These are phyloP conservation scores for Hemileia vastatrix DNA, from an alignment of 1,284 basidiomycete species.

Conservation along the genomic window DNA sequence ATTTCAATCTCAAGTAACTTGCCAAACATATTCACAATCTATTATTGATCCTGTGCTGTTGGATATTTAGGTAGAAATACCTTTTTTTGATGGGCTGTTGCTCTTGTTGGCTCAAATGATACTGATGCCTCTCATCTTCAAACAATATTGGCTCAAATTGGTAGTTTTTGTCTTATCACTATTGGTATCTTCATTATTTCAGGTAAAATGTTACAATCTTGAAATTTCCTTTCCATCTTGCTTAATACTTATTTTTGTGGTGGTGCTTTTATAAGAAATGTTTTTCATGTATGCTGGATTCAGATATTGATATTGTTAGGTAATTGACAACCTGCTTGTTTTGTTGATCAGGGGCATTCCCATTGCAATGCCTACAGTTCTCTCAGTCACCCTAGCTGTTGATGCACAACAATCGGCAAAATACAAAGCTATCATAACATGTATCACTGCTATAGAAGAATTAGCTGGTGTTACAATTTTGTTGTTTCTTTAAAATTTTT, in stretches of 20 bases:
- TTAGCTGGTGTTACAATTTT: too few relatives aligned
- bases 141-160: conserved; percentile 91
- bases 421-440: conserved; percentile 96
- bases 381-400: conserved; percentile 91
- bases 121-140: conserved; percentile 93
- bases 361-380: conserved; percentile 92
- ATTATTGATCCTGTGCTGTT: too few relatives aligned
- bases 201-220: too few relatives aligned
- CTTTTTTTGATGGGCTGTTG: conserved; percentile 58
- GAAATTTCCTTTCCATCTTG: too few relatives aligned
- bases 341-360: conserved; percentile 97
- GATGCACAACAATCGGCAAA: conserved; percentile 95
- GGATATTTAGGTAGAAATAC: too few relatives aligned
- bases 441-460: conserved; percentile 97
- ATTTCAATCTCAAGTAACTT: too few relatives aligned
- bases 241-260: conserved; percentile 50
- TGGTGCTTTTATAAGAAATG: too few relatives aligned
- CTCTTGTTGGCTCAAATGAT: conserved; percentile 87
- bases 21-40: too few relatives aligned
- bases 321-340: conserved; percentile 89
- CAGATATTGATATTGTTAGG: conserved; percentile 77
- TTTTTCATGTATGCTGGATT: conserved; percentile 76
- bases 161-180: conserved; percentile 83
- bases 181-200: conserved; percentile 51
- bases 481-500: too few relatives aligned